Evolutionary conservation across 1,139 yeast genomes (phyloP).

Genomic region (Starmera stellimalicola): DNA sequence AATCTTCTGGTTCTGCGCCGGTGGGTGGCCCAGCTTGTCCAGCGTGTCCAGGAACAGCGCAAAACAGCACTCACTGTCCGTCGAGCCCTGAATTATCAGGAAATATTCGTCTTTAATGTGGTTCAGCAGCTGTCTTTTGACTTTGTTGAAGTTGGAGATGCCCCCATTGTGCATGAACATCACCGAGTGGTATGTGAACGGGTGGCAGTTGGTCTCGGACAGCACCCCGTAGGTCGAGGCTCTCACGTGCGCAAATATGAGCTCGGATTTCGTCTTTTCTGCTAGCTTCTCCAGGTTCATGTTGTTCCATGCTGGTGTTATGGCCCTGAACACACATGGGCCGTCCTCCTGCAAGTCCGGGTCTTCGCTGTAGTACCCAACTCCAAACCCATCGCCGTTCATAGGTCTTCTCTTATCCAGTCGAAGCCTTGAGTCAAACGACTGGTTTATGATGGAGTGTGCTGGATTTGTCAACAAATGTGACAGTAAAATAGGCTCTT

Average conservation of each 20-base stretch:
- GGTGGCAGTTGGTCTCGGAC: conserved; percentile 94
- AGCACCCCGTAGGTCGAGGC: conserved; percentile 94
- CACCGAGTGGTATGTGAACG: conserved; percentile 74
- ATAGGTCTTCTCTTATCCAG: conserved; percentile 85
- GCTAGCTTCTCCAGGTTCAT: conserved; percentile 79
- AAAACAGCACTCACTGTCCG: conserved; percentile 94
- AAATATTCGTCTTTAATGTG: conserved; percentile 77
- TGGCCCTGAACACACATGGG: conserved; percentile 84
- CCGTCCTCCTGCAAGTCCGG: conserved; percentile 40
- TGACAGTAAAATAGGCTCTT: conserved; percentile 76
- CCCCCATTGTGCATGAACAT: conserved; percentile 99
- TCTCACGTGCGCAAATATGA: conserved; percentile 91
- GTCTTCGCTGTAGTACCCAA: conserved; percentile 78
- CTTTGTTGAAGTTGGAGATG: conserved; percentile 58
- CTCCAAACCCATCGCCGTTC: conserved; percentile 97
- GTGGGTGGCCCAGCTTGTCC: conserved; percentile 66
- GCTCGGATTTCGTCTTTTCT: conserved; percentile 71
- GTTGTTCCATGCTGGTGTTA: conserved; percentile 97
- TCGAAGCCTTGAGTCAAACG: conserved; percentile 82
- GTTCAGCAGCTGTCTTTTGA: conserved; percentile 63
- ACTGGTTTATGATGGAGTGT: conserved; percentile 83
- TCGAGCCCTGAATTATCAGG: conserved; percentile 77
- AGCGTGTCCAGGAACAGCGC: conserved; percentile 78
- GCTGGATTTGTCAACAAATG: conserved; percentile 90
- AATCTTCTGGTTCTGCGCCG: conserved; percentile 37